Evolutionary conservation across 805 yeast genomes (phyloP), one percentile per base, ranked within the genome.

Genomic region (Wickerhamomyces alni): DNA sequence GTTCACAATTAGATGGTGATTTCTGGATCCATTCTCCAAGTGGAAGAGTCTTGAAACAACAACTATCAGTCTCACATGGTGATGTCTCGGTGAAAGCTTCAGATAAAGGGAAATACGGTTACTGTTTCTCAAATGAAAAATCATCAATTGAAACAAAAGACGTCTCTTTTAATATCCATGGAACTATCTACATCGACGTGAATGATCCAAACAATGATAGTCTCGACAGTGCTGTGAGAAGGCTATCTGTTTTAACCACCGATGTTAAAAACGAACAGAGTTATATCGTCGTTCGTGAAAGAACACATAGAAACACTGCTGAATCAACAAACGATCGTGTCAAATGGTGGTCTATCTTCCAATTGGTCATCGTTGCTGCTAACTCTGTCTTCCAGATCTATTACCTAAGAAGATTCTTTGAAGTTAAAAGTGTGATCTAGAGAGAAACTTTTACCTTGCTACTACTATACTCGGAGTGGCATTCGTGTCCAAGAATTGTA

Each of bases 221-320:
- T 43, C 70, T 93, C 53, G 98, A 91, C 52, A 78, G 81, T 42
- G 88, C 95, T 36, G 84, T 91, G 37, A 77, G 80, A 61, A 75
- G 79, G 58, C 70, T 91, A 55, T 67, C 79, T 49, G 83, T 84
- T 47, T 69, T 86, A 50, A 81, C 94, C 30, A 77, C 78, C 52
- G 96, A 87, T 53, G 88, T 93, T 44, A 84, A 85, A 66, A 91
- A 88, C 52, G 99, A 93, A 66, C 94, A 70, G 49, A 77, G 86
- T 53, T 93, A 93, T 65, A 81, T 93, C 53, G 94, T 89, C 35
- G 88, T 91, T 45, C 81, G 99, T 66, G 99, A 91, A 67, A 83
- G 97, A 69, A 85, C 94, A 13, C 99, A 91, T 64, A 84, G 99
- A 76, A 93, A 91, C 67, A 91, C 99, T 9, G 98, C 99, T 6